Percentiles rank a stretch among this genome's conserved stretches.
Evolutionary conservation across 2,329 filamentous ascomycete genomes (phyloP).

Genomic region (Fusarium incarnatum): DNA sequence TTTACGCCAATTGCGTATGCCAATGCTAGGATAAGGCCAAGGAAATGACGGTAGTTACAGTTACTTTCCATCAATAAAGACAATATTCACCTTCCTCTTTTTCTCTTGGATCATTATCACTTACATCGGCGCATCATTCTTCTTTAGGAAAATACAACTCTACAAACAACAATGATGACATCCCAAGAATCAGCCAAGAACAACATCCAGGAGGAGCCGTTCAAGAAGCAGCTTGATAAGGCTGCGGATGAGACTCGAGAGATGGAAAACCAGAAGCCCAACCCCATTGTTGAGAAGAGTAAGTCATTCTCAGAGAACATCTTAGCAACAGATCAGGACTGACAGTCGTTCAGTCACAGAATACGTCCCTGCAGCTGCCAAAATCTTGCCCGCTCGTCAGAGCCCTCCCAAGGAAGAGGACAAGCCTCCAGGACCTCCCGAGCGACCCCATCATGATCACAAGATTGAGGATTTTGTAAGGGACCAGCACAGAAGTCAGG

Average conservation of each 20-base stretch:
- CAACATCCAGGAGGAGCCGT: conserved; percentile 44
- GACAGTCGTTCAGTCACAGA: conserved; percentile 53
- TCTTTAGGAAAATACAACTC: conserved; percentile 13
- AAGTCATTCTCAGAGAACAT: conserved; percentile 1
- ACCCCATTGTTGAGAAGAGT: conserved; percentile 60
- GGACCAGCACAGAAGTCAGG: conserved; percentile 64
- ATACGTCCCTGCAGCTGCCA: conserved; percentile 57
- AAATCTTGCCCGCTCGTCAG: conserved; percentile 54
- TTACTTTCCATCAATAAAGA: conserved; percentile 7
- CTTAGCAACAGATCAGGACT: not conserved
- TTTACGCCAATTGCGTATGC: conserved; percentile 43
- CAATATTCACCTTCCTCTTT: conserved; percentile 9
- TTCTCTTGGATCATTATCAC: not conserved
- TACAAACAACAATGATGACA: conserved; percentile 27
- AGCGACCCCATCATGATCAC: conserved; percentile 59
- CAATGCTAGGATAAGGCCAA: conserved; percentile 33
- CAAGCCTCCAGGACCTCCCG: conserved; percentile 52
- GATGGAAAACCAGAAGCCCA: conserved; percentile 42
- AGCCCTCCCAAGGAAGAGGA: conserved; percentile 40
- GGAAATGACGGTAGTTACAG: conserved; percentile 19
- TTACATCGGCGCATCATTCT: conserved; percentile 9
- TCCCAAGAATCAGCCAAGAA: conserved; percentile 25
- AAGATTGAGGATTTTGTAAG: conserved; percentile 66
- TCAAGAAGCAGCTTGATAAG: conserved; percentile 60
- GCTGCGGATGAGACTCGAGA: conserved; percentile 53